Base-by-base conservation (phyloP, 495 filamentous ascomycete genomes). In the Tetracladium marchalianum region DNA sequence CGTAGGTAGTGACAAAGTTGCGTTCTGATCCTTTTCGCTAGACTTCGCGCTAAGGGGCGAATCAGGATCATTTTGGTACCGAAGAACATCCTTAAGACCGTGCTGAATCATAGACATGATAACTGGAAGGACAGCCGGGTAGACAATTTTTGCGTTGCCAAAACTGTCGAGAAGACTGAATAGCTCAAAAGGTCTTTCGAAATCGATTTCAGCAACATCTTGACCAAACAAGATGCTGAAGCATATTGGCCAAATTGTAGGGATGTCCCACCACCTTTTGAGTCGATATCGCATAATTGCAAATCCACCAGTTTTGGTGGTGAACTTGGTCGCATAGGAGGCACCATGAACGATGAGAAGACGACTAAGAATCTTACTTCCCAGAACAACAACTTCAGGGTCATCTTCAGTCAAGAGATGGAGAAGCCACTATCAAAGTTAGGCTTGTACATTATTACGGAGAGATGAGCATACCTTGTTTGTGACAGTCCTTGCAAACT, bases 401-500 rank as follows among this genome's bases (percentile, higher is more conserved):
- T 95, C 84, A 51, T 84, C 78, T 56, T 95, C 90, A 22, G 85
- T 87, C 39, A 97, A 76, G 22, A 98, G 79, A 64, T 95, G 92
- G 16, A 98, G 71, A 46, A 97, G 77, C 92, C 93, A 97, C 87
- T 95, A 54, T 32, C 46, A 53, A 56, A 43, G 60, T 76, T 61
- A 76, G 69, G 55, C 53, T 40, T 51, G 18, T 49, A 32, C 5
- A 45, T 33, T 41, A 53, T 44, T 51, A 45, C 47, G 11, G 10
- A 11, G 13, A 11, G 13, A 41, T 9, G 48, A 44, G 67, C 76
- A 57, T 71, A 92, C 89, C 79, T 94, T 97, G 52, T 90, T 94
- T 22, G 93, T 96, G 3, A 97, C 90, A 1, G 89, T 92, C 65
- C 82, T 87, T 12, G 90, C 87, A 66, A 98, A 98, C 55, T 85